These are phyloP conservation scores for Pseudogymnoascus sp. DNA, from an alignment of 2,329 filamentous ascomycete genomes.

Conservation along the genomic window DNA sequence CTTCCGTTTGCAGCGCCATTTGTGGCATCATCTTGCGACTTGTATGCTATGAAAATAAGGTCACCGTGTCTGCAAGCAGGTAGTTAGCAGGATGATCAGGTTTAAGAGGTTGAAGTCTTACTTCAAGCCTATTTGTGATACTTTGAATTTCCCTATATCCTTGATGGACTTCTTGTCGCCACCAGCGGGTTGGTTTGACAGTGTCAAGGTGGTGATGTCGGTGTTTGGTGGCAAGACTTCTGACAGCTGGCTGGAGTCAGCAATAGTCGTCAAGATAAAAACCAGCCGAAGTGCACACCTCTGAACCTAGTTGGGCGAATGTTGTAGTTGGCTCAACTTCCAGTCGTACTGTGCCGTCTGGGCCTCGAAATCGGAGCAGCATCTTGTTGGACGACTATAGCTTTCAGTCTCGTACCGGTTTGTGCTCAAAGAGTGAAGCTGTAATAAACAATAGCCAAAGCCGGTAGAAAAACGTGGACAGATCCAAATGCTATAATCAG, in stretches of 20 bases:
- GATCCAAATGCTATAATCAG: not conserved
- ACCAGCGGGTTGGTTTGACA: constrained; percentile 52
- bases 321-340: constrained; percentile 64
- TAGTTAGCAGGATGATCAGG: not conserved
- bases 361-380: constrained; percentile 79
- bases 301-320: constrained; percentile 53
- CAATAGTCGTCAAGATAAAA: not conserved
- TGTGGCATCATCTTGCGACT: constrained; percentile 43
- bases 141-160: constrained; percentile 47
- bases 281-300: constrained; percentile 33
- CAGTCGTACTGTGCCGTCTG: constrained; percentile 85
- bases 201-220: constrained; percentile 48
- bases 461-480: not conserved
- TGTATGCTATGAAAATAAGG: constrained; percentile 78
- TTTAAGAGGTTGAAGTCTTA: constrained; percentile 26
- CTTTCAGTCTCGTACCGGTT: not conserved
- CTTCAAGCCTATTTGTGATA: constrained; percentile 53
- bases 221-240: constrained; percentile 52
- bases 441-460: not conserved
- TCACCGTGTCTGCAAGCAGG: constrained; percentile 65
- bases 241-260: constrained; percentile 39
- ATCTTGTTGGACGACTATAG: constrained; percentile 40
- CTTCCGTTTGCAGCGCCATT: constrained; percentile 35
- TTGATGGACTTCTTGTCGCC: constrained; percentile 49
- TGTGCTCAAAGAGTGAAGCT: not conserved